A percentile compares a stretch with the other conserved stretches of the same genome.
Conservation (phyloP, 2,329 filamentous ascomycete species). For the Teratosphaeria pseudoeucalypti region DNA sequence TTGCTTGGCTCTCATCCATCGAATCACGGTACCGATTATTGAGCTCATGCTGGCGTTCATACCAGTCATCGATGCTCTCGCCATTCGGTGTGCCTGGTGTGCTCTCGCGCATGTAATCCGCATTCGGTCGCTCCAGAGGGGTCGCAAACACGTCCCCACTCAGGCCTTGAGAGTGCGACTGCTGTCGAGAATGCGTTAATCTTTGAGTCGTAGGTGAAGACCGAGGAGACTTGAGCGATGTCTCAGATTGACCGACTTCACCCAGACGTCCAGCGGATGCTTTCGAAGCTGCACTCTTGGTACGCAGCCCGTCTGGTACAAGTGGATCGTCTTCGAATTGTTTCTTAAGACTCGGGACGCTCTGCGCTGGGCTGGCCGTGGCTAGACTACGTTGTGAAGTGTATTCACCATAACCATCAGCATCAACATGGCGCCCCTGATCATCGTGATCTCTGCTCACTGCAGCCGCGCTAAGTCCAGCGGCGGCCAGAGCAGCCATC, state of each 20-base stretch:
- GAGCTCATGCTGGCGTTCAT: constrained; percentile 44
- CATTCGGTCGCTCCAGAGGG: constrained; percentile 27
- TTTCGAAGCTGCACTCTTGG: constrained; percentile 28
- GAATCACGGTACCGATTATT: constrained; percentile 45
- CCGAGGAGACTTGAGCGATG: constrained; percentile 49
- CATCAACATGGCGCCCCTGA: constrained; percentile 42
- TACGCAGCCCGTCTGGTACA: constrained; percentile 21
- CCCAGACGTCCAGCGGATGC: constrained; percentile 54
- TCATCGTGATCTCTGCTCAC: constrained; percentile 53
- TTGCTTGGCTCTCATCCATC: constrained; percentile 7
- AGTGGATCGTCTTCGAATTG: constrained; percentile 50
- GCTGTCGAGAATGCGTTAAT: constrained; percentile 40
- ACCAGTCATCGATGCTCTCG: constrained; percentile 39
- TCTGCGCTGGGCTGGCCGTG: constrained; percentile 68
- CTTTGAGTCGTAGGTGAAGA: constrained; percentile 49
- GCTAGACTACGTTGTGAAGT: constrained; percentile 9
- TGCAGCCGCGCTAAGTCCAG: constrained; percentile 28
- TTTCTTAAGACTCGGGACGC: constrained; percentile 58
- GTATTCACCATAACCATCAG: constrained; percentile 21
- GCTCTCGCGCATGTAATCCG: constrained; percentile 38
- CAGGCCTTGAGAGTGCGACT: constrained; percentile 36
- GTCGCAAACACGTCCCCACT: constrained; percentile 33
- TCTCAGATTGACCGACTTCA: constrained; percentile 40
- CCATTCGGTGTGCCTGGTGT: constrained; percentile 16
- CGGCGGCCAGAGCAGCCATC: constrained; percentile 27